Evolutionary conservation across 164 flowering plant species (phyloP), one percentile per base, ranked within the genome.

Genomic region (Nelumbo lutea): DNA sequence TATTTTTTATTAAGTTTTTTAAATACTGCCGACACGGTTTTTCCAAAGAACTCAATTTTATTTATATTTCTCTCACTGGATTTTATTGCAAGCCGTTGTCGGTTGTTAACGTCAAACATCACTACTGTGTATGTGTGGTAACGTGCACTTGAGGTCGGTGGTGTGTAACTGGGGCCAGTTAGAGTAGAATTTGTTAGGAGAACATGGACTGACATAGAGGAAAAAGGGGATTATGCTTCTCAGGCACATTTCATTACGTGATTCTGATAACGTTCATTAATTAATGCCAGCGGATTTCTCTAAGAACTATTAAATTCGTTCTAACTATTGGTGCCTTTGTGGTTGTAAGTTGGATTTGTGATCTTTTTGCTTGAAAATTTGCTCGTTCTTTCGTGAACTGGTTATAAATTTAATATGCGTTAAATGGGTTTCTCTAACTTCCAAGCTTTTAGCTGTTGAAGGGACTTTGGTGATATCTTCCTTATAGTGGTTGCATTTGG

Each of bases 71-170:
- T 61, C 41, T 41, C 64, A 14, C 47, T 60, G 45, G 65, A 60
- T 41, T 60, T 61, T 61, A 50, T 50, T 62, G 65, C 51, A 50
- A n/a, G 59, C 10, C 39, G 65, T 57, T 56, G 69, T 57, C 69
- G 62, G 69, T 44, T 42, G 41, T 44, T 56, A 39, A 57, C 51
- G 42, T 13, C 41, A 56, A 41, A 66, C 42, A 15, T 41, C 5
- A 10, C 44, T 39, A 1, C 11, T 2, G 1, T 60, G 42, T 60
- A 41, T 39, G 2, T 57, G 40, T 14, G 11, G 9, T 8, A 59
- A 1, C 5, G 27, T 60, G 62, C 44, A 60, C 46, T 10, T 40
- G n/a, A 60, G 62, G 2, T 59, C 42, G 9, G 62, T 39, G 9
- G 9, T 9, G 45, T 60, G n/a, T 60, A 8, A 42, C 62, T 41